These are phyloP conservation scores for Geotrichum fermentans DNA, from an alignment of 1,139 yeast genomes.

Conservation along the genomic window DNA sequence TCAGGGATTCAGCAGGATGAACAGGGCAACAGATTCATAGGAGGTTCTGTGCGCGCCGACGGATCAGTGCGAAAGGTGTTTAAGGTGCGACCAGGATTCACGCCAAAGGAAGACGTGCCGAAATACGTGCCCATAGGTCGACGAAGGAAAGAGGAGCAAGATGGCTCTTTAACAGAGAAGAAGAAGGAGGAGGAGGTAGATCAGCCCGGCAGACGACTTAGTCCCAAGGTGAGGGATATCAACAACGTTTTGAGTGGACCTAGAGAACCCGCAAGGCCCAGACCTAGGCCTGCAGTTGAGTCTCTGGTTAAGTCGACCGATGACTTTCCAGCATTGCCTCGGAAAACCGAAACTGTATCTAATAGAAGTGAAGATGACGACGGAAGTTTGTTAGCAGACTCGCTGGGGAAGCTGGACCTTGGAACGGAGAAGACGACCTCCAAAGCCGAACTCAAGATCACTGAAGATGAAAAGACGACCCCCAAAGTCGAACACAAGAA, in stretches of 20 bases:
- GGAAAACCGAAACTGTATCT: too few species aligned
- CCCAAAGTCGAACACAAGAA: not conserved
- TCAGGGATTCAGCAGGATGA: constrained; percentile 20
- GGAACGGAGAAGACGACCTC: not conserved
- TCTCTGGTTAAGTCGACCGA: not conserved
- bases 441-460: not conserved
- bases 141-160: constrained; percentile 14
- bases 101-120: constrained; percentile 39
- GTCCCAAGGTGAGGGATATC: constrained; percentile 9
- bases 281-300: not conserved
- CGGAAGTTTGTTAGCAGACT: not conserved
- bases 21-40: constrained; percentile 30
- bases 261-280: constrained; percentile 1
- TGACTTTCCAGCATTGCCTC: constrained; percentile 4
- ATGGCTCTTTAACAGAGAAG: not conserved
- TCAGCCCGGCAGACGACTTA: not conserved
- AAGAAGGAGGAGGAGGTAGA: not conserved
- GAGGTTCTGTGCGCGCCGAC: constrained; percentile 38
- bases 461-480: not conserved
- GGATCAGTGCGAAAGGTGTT: constrained; percentile 39
- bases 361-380: not conserved
- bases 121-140: constrained; percentile 32
- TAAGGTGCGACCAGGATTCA: constrained; percentile 40
- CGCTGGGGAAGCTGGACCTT: not conserved
- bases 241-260: constrained; percentile 6